A percentile compares a stretch with the other conserved stretches of the same genome.
phyloP scores from a whole-genome alignment of 179 eudicot genomes.

The Sideroxylon spinosum region DNA sequence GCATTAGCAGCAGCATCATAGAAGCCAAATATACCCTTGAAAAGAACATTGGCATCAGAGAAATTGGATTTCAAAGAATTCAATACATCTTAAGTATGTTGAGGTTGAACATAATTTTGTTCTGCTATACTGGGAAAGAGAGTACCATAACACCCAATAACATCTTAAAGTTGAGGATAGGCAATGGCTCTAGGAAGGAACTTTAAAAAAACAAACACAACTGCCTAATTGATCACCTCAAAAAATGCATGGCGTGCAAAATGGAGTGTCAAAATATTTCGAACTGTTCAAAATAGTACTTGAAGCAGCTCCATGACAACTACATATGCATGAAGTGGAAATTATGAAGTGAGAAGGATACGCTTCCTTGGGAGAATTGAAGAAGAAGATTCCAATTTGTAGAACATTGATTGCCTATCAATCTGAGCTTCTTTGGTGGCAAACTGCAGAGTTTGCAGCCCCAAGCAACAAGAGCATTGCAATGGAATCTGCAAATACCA shows the following conservation, averaged over 20 bases:
- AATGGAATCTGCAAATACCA: conserved; percentile 36
- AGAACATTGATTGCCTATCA: conserved; percentile 49
- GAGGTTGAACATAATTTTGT: conserved; percentile 25
- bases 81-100: conserved; percentile 48
- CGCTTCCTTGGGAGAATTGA: conserved; percentile 53
- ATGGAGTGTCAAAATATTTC: neutral
- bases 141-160: neutral
- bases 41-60: conserved; percentile 45
- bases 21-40: conserved; percentile 52
- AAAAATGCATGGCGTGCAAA: neutral
- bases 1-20: conserved; percentile 24
- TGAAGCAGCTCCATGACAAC: too few species aligned
- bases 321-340: conserved; percentile 4
- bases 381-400: conserved; percentile 37
- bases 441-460: conserved; percentile 39
- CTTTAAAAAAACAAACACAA: neutral
- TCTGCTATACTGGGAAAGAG: neutral
- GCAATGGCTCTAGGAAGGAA: neutral
- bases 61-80: conserved; percentile 46
- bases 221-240: neutral
- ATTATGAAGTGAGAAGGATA: conserved; percentile 47
- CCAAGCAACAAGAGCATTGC: conserved; percentile 59
- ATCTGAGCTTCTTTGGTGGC: conserved; percentile 41
- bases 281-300: too few species aligned
- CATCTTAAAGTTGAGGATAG: neutral